phyloP scores from a whole-genome alignment of 1,284 basidiomycete genomes.

The Caloboletus inedulis region DNA sequence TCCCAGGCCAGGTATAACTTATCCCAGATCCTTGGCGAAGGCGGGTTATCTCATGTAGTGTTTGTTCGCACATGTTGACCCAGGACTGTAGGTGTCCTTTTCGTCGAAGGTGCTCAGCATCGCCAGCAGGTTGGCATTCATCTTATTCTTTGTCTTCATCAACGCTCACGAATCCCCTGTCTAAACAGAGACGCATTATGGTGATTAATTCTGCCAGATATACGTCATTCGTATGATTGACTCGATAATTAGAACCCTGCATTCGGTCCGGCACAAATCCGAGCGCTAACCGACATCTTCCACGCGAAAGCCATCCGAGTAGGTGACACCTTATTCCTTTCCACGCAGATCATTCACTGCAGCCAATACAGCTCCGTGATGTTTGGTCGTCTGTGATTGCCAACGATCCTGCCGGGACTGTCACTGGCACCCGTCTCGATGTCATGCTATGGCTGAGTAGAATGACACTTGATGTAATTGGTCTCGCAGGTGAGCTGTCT shows the following conservation, averaged over 20 bases:
- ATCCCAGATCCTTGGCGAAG: slow-evolving; percentile 29
- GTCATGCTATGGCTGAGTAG: slow-evolving; percentile 53
- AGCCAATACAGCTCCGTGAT: slow-evolving; percentile 41
- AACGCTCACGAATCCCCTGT: neutral
- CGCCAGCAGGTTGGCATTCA: slow-evolving; percentile 23
- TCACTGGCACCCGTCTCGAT: slow-evolving; percentile 37
- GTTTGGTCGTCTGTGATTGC: slow-evolving; percentile 37
- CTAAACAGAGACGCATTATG: slow-evolving; percentile 27
- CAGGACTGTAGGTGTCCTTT: slow-evolving; percentile 15
- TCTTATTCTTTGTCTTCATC: neutral
- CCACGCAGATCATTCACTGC: neutral
- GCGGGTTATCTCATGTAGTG: slow-evolving; percentile 7
- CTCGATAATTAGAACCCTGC: slow-evolving; percentile 48
- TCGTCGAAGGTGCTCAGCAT: slow-evolving; percentile 28
- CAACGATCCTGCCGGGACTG: slow-evolving; percentile 18
- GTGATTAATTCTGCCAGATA: slow-evolving; percentile 2
- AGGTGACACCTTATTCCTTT: neutral
- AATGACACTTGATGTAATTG: slow-evolving; percentile 66
- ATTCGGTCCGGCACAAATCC: slow-evolving; percentile 53
- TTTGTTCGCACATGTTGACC: neutral
- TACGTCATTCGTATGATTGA: neutral
- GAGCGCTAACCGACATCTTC: slow-evolving; percentile 55
- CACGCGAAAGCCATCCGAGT: slow-evolving; percentile 51
- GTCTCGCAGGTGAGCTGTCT: slow-evolving; percentile 49
- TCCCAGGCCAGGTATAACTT: slow-evolving; percentile 22